Percentiles rank a stretch among this genome's conserved stretches.
Evolutionary conservation across 257 asterid genomes (phyloP).

Genomic region (Forsythia viridissima): DNA sequence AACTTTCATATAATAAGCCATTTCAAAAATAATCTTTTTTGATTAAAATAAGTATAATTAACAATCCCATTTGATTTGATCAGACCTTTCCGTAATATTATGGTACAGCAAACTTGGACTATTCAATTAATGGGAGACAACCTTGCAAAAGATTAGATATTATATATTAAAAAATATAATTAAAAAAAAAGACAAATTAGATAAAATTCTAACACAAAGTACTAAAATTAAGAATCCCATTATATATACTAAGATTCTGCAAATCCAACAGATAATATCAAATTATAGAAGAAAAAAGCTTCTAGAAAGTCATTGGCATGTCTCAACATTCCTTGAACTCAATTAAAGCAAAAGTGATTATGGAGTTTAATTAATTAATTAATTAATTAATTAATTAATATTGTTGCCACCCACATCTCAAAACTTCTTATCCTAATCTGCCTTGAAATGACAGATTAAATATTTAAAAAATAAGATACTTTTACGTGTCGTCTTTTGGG

Average conservation of each 20-base stretch:
- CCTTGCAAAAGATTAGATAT: conserved; percentile 30
- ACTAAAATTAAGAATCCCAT: conserved; percentile 11
- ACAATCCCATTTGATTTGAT: neutral
- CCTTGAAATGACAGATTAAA: conserved; percentile 14
- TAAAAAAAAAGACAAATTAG: neutral
- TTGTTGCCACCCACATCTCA: conserved; percentile 20
- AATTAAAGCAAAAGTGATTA: conserved; percentile 38
- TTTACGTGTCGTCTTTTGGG: neutral
- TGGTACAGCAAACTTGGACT: conserved; percentile 1
- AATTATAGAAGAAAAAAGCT: conserved; percentile 18
- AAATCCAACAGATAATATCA: conserved; percentile 42
- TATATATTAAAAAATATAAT: conserved; percentile 10
- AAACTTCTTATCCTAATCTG: conserved; percentile 50
- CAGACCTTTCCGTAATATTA: neutral
- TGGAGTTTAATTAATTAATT: conserved; percentile 2
- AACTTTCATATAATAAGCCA: neutral
- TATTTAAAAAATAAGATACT: neutral
- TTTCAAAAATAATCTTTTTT: neutral
- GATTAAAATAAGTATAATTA: neutral
- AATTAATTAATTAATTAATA: neutral
- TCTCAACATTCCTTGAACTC: conserved; percentile 33
- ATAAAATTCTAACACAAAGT: conserved; percentile 6
- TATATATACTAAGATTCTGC: conserved; percentile 38
- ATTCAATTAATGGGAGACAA: conserved; percentile 25
- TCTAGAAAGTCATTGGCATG: conserved; percentile 46